Conservation (phyloP, 768 basidiomycete genomes). For the Strobilomyces echinocephalus region DNA sequence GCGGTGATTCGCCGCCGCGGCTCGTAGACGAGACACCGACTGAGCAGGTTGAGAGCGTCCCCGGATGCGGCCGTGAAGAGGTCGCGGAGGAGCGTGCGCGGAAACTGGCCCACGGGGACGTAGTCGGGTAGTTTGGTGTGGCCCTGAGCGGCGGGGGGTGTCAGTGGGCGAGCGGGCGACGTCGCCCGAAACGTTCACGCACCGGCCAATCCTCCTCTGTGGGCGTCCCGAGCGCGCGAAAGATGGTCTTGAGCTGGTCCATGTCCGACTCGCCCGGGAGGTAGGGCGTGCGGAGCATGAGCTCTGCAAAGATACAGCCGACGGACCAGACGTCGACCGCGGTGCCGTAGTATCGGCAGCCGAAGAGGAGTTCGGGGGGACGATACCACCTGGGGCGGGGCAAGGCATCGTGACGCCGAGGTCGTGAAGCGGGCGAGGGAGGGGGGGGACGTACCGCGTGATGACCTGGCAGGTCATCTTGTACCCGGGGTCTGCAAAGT, state of each 20-base stretch:
- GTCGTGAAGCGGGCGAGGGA: no score
- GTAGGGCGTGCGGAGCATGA: slow-evolving; percentile 95
- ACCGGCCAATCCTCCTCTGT: slow-evolving; percentile 98
- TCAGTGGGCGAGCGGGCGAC: no score
- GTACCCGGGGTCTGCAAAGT: slow-evolving; percentile 90
- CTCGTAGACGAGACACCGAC: slow-evolving; percentile 77
- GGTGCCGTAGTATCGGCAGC: slow-evolving; percentile 83
- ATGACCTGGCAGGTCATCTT: slow-evolving; percentile 99
- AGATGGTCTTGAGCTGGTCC: slow-evolving; percentile 93
- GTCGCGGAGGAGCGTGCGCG: slow-evolving; percentile 74
- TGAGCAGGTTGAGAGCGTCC: slow-evolving; percentile 79
- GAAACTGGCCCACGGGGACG: slow-evolving; percentile 79
- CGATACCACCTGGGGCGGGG: slow-evolving; percentile 80
- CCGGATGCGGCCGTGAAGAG: slow-evolving; percentile 88
- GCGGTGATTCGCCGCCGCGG: slow-evolving; percentile 79
- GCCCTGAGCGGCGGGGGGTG: slow-evolving; percentile 48
- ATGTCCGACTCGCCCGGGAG: slow-evolving; percentile 94
- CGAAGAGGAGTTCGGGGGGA: slow-evolving; percentile 91
- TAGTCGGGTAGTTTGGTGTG: slow-evolving; percentile 90
- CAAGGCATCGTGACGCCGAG: no score
- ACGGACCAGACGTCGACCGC: slow-evolving; percentile 97
- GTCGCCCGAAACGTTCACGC: slow-evolving; percentile 30
- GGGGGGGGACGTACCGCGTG: slow-evolving; percentile 65
- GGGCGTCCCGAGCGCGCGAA: slow-evolving; percentile 92
- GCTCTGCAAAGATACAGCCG: slow-evolving; percentile 95